Conservation (phyloP, 2,329 filamentous ascomycete species). For the Fusarium albosuccineum region DNA sequence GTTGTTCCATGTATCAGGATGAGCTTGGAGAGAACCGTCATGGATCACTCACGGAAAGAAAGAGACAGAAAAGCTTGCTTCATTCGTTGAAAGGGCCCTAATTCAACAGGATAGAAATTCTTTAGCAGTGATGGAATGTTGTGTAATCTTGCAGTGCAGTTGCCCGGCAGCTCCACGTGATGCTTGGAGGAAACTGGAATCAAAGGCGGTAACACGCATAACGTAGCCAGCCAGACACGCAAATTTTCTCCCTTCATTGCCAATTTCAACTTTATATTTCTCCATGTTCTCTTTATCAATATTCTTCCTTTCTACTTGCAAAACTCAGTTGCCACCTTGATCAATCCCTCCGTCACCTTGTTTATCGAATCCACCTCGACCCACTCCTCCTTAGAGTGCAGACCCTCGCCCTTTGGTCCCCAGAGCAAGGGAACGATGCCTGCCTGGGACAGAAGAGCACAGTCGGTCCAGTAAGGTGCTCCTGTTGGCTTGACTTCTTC, state of each 20-base stretch:
- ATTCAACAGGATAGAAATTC: neutral
- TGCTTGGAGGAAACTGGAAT: neutral
- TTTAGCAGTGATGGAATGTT: neutral
- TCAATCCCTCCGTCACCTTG: constrained; percentile 49
- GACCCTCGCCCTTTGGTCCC: constrained; percentile 61
- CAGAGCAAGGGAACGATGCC: constrained; percentile 62
- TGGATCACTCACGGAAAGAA: too few relatives aligned
- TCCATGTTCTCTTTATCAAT: neutral
- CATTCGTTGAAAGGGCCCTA: too few relatives aligned
- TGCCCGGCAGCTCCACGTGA: neutral
- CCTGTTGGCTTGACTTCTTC: constrained; percentile 44
- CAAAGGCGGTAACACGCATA: neutral
- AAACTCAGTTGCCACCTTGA: constrained; percentile 46
- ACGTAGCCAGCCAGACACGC: neutral
- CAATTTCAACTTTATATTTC: neutral
- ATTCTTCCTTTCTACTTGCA: constrained; percentile 37
- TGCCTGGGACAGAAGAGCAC: constrained; percentile 58
- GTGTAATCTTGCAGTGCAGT: neutral
- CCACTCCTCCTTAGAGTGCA: constrained; percentile 65
- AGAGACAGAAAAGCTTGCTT: too few relatives aligned
- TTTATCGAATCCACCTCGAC: constrained; percentile 58
- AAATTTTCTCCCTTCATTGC: neutral
- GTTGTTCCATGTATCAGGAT: neutral
- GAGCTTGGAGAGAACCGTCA: neutral
- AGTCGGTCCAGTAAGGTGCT: constrained; percentile 63